phyloP scores from a whole-genome alignment of 805 yeast genomes.

The Lachancea kluyveri region DNA sequence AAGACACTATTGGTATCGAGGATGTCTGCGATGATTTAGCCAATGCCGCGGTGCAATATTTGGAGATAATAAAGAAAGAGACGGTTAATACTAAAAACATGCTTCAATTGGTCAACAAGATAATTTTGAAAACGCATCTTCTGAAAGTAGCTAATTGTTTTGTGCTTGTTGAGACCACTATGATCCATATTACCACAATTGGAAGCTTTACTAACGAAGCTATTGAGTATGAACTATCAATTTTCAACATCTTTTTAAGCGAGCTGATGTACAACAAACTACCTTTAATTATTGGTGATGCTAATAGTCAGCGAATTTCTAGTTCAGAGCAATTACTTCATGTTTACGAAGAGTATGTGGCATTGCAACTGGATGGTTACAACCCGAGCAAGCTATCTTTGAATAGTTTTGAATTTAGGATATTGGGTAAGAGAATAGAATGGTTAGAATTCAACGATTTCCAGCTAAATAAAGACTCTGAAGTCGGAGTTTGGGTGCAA shows the following conservation, averaged over 20 bases:
- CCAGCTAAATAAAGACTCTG: conserved; percentile 9
- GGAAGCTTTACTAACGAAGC: conserved; percentile 37
- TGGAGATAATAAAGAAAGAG: conserved; percentile 22
- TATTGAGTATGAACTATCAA: conserved; percentile 37
- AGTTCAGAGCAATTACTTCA: conserved; percentile 4
- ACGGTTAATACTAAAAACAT: conserved; percentile 28
- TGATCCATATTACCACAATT: conserved; percentile 32
- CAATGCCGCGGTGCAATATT: conserved; percentile 16
- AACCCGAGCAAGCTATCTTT: conserved; percentile 9
- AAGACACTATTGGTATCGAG: conserved; percentile 20
- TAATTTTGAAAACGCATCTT: conserved; percentile 38
- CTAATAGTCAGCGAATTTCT: conserved; percentile 6
- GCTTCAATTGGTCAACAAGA: conserved; percentile 41
- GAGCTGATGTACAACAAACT: conserved; percentile 31
- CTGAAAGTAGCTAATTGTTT: conserved; percentile 35
- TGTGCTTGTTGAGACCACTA: conserved; percentile 35
- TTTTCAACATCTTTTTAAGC: conserved; percentile 41
- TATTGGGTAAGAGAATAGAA: not conserved
- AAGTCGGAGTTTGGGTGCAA: conserved; percentile 17
- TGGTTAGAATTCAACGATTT: conserved; percentile 19
- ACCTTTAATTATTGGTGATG: conserved; percentile 18
- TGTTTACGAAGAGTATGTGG: conserved; percentile 14
- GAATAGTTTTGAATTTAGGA: conserved; percentile 3
- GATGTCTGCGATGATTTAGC: conserved; percentile 17
- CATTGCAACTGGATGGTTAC: conserved; percentile 10